Conservation (phyloP, 768 basidiomycete genomes). For the Lyophyllum atratum region DNA sequence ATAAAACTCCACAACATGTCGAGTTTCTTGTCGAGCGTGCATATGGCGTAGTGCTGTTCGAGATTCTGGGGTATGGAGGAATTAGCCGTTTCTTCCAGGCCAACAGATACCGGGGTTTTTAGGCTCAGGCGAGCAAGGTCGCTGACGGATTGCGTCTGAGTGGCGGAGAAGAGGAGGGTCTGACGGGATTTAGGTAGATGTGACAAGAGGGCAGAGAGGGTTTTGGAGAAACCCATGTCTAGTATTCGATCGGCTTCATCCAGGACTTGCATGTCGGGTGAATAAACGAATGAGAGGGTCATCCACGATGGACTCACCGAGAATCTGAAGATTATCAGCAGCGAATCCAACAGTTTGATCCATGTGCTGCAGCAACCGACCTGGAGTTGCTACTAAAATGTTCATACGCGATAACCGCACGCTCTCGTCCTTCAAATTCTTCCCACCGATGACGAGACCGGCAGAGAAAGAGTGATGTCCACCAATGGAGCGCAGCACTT, state of each 20-base stretch:
- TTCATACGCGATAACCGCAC: constrained; percentile 93
- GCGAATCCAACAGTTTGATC: constrained; percentile 98
- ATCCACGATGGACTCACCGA: constrained; percentile 56
- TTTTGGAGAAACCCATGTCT: constrained; percentile 93
- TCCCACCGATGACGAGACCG: constrained; percentile 94
- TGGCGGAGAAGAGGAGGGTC: constrained; percentile 95
- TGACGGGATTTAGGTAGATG: constrained; percentile 92
- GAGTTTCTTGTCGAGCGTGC: constrained; percentile 84
- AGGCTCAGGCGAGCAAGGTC: constrained; percentile 91
- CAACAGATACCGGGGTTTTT: constrained; percentile 76
- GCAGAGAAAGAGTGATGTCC: constrained; percentile 91
- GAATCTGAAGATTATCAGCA: constrained; percentile 84
- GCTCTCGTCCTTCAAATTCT: constrained; percentile 89
- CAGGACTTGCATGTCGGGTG: constrained; percentile 56
- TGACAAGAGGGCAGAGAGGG: constrained; percentile 85
- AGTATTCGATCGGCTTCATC: constrained; percentile 97
- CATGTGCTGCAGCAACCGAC: constrained; percentile 94
- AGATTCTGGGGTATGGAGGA: constrained; percentile 73
- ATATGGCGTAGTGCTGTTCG: constrained; percentile 87
- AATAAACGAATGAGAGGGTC: constrained; percentile 1
- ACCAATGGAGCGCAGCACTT: constrained; percentile 91
- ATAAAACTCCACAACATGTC: constrained; percentile 94
- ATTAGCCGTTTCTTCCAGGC: constrained; percentile 52
- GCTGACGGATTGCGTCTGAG: constrained; percentile 86
- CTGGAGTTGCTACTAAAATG: constrained; percentile 97